phyloP scores from a whole-genome alignment of 83 land plant species.

The Diphasiastrum complanatum region DNA sequence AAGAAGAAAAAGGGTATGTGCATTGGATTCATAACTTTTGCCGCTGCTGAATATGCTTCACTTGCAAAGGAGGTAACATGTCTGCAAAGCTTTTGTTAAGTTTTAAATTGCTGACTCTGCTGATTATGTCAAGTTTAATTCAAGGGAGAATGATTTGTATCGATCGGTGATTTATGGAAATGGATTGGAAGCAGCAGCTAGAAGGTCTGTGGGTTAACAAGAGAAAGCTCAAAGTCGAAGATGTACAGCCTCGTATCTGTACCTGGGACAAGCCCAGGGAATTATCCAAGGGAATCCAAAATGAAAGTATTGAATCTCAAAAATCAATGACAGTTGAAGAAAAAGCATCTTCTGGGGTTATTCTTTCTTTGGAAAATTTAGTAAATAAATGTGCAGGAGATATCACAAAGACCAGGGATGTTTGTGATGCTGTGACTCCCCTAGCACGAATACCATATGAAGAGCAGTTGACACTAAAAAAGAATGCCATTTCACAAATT shows the following conservation, averaged over 20 bases:
- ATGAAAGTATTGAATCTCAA: not conserved
- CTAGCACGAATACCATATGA: conserved; percentile 70
- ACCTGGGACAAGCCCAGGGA: conserved; percentile 44
- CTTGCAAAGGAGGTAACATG: conserved; percentile 57
- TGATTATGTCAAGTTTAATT: not conserved
- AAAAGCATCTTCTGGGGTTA: conserved; percentile 14
- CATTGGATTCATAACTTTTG: conserved; percentile 77
- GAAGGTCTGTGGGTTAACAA: conserved; percentile 48
- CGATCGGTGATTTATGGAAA: not conserved
- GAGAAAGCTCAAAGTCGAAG: conserved; percentile 58
- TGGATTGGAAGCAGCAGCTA: conserved; percentile 38
- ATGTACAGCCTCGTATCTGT: conserved; percentile 69
- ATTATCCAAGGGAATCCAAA: conserved; percentile 10
- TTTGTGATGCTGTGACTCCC: conserved; percentile 83
- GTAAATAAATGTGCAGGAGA: conserved; percentile 21
- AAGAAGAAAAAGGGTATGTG: conserved; percentile 77
- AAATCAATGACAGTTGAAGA: not conserved
- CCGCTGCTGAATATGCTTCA: conserved; percentile 43
- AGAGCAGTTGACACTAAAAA: conserved; percentile 72
- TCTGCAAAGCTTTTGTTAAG: not conserved
- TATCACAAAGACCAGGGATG: conserved; percentile 41
- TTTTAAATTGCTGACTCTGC: conserved; percentile 1
- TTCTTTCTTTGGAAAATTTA: conserved; percentile 15
- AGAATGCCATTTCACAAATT: conserved; percentile 47
- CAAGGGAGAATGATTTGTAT: not conserved